Base-by-base conservation (phyloP, 179 eudicot genomes). In the Silene vulgaris region DNA sequence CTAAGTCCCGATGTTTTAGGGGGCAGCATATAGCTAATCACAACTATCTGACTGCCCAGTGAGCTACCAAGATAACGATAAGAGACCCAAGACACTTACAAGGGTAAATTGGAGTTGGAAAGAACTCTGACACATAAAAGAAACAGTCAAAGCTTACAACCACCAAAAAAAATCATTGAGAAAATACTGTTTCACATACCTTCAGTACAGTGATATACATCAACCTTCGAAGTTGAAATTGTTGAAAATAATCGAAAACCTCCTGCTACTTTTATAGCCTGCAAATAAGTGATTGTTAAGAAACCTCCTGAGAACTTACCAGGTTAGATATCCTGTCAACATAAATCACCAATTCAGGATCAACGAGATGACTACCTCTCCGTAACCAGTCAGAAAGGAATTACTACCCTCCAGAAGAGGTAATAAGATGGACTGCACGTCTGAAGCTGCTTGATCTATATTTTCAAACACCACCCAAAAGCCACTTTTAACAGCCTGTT, bases 381-480 rank as follows among this genome's bases (percentile, higher is more conserved):
- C 99, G 69, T 88, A 90, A 69, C 97, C 93, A 79, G 99, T 90
- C 60, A 76, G 80, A 83, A 93, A 88, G 61, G 91, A 83, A 65
- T 76, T 81, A 73, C 85, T 89, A 80, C 93, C 97, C 83, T 96
- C 98, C 70, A 96, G 77, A 75, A 96, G 88, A 80, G 99, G 99
- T 80, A 96, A 87, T 76, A 96, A 77, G 61, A 93, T 89, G 43
- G 96, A 87, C 77, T 86, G 91, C 73, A 96, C 92, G 81, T 96
- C 99, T 74, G 98, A 77, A 28, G 98, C 97, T n/a, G 99, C 97
- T 90, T 93, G 93, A 81, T 96, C 97, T 57, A 96, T 90, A 79
- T 89, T 91, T 86, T 96, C 99, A 70, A 93, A 90, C 57, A 96
- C 97, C 75, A 96, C 96, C 99, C 99, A 96, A 23, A 85, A 81